Conservation (phyloP, 2,329 filamentous ascomycete genomes). For the Emergomyces africanus region DNA sequence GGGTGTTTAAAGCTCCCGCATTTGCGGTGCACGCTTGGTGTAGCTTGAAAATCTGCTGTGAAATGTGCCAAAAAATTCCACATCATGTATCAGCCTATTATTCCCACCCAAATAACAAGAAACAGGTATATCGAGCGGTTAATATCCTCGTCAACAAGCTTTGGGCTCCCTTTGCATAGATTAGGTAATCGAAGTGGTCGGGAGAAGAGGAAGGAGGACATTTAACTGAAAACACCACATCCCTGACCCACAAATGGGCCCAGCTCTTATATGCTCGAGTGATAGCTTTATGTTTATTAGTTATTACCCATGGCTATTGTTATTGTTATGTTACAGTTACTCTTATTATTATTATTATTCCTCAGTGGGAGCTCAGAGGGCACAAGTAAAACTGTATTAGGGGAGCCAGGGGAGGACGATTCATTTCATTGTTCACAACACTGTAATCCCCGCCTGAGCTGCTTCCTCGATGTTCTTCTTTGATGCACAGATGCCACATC, state of each 20-base stretch:
- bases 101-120: not conserved
- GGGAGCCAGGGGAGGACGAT: no score
- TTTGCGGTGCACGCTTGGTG: not conserved
- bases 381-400: no score
- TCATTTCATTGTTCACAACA: not conserved
- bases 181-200: not conserved
- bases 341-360: not conserved
- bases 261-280: not conserved
- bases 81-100: not conserved
- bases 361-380: no score
- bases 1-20: not conserved
- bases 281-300: not conserved
- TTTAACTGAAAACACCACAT: not conserved
- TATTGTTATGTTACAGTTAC: not conserved
- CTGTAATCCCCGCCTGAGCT: not conserved
- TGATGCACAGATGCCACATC: constrained; percentile 28
- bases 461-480: constrained; percentile 21
- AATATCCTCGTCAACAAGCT: not conserved
- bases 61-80: not conserved
- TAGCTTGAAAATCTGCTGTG: not conserved
- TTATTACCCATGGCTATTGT: not conserved
- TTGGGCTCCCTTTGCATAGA: not conserved
- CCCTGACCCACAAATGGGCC: not conserved
- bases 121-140: not conserved
- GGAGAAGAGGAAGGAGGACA: not conserved